A percentile compares a stretch with the other conserved stretches of the same genome.
These are phyloP conservation scores for Acacia melanoxylon DNA, from an alignment of 306 rosid species.

Conservation along the genomic window DNA sequence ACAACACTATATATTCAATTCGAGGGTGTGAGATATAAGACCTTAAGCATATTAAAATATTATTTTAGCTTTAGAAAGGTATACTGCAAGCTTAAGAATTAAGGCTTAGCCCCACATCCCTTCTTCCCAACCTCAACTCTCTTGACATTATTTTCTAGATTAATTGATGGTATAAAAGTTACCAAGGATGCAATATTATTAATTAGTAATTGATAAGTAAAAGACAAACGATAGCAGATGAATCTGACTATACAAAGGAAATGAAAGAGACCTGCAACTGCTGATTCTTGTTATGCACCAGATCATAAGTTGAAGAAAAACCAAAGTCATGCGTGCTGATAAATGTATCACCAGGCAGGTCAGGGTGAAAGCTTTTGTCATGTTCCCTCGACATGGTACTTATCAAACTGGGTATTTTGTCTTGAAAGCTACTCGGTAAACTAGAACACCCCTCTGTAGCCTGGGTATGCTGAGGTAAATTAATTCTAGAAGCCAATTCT, in stretches of 20 bases:
- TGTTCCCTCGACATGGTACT: conserved; percentile 37
- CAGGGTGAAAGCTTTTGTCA: conserved; percentile 32
- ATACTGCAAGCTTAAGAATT: background rate
- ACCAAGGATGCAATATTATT: background rate
- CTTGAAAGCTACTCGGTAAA: conserved; percentile 45
- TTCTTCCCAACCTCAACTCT: background rate
- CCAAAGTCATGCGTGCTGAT: conserved; percentile 19
- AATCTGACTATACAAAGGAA: conserved; percentile 26
- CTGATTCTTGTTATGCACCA: conserved; percentile 35
- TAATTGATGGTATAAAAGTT: conserved; percentile 15
- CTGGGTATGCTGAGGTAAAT: conserved; percentile 48
- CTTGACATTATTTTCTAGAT: conserved; percentile 7
- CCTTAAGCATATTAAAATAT: background rate
- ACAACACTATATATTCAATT: background rate
- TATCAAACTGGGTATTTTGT: conserved; percentile 32
- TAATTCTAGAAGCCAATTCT: conserved; percentile 68
- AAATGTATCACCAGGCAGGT: conserved; percentile 33
- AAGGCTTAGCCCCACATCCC: background rate
- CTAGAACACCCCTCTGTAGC: conserved; percentile 49
- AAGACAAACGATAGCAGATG: background rate
- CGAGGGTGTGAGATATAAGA: background rate
- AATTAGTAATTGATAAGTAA: background rate
- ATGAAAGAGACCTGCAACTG: conserved; percentile 57
- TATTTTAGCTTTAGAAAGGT: background rate
- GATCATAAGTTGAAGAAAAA: conserved; percentile 45